phyloP scores from a whole-genome alignment of 108 stramenopile species.

The Fragilaria crotonensis region DNA sequence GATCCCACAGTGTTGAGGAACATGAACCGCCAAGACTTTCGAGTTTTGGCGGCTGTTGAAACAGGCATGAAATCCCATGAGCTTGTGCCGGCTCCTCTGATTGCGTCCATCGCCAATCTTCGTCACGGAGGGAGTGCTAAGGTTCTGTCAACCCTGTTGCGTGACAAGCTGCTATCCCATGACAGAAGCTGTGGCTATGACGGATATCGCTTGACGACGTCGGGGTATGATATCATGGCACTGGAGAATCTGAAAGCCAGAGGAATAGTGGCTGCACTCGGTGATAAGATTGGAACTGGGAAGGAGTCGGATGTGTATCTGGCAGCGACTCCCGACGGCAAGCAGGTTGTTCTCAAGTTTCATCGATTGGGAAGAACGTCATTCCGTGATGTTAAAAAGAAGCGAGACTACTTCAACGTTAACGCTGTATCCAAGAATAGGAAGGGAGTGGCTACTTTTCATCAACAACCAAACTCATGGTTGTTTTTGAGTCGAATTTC shows the following conservation, averaged over 20 bases:
- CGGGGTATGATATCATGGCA: conserved; percentile 96
- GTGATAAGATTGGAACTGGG: conserved; percentile 96
- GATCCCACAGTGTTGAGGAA: conserved; percentile 86
- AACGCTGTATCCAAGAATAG: conserved; percentile 39
- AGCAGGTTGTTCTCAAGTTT: conserved; percentile 92
- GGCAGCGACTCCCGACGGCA: conserved; percentile 61
- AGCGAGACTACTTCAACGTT: conserved; percentile 93
- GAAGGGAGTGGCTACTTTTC: too few relatives aligned
- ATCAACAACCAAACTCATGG: conserved; percentile 77
- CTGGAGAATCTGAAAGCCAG: conserved; percentile 74
- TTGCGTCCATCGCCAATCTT: conserved; percentile 84
- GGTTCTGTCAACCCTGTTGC: conserved; percentile 74
- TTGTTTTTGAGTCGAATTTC: conserved; percentile 91
- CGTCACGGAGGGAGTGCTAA: conserved; percentile 93
- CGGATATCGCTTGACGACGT: conserved; percentile 94
- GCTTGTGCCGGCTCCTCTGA: conserved; percentile 85
- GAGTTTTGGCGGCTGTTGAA: conserved; percentile 96
- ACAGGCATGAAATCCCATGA: conserved; percentile 94
- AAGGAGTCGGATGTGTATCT: conserved; percentile 91
- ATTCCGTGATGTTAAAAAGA: conserved; percentile 94
- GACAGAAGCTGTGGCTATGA: conserved; percentile 85
- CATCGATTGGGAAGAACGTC: conserved; percentile 97
- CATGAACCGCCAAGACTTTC: conserved; percentile 83
- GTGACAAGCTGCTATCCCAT: conserved; percentile 93
- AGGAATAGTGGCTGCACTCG: conserved; percentile 80